Base-by-base conservation (phyloP, 1,284 basidiomycete species). In the Coniferiporia sulphurascens region DNA sequence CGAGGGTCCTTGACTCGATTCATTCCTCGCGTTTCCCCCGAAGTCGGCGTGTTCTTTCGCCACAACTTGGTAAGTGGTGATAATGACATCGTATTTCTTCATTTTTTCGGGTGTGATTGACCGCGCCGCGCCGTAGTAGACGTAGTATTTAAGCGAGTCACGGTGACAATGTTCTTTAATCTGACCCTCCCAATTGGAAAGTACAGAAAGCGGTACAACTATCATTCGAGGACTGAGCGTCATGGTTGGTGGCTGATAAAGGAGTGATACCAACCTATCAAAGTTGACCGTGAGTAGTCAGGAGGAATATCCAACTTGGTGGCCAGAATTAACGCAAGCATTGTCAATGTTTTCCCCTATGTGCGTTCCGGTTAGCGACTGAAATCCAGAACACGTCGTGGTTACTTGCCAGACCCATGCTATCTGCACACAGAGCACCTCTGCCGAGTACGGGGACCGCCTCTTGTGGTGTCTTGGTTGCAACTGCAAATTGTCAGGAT, bases 111-210 rank as follows among this genome's bases (percentile, higher is more conserved):
- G 73, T 10, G 76, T 79, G 65, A 90, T 74, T 9, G 78, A 78
- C 52, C 86, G 84, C 5, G 79, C 67, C 1, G 73, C 73, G 21
- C 90, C 88, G 63, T 92, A 87, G 70, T 94, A 94, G 7, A 86
- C 77, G 66, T 82, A 86, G 50, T 70, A 75, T 0, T 77, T 78
- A 27, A 94, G 68, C 1, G 78, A 70, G 4, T 82, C 84, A 21
- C 74, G 75, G 9, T 72, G 74, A 58, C 90, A 84, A 64, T 95
- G 92, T 56, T 94, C 92, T 32, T 79, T 70, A 38, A 95, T 85
- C 70, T 96, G 94, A 66, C 91, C 88, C 67, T 91, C 87, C 93
- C 93, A 96, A 67, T 96, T 96, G 12, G 90, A 92, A 5, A 95
- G 72, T 1, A 96, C 85, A 0, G 91, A 94, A 17, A 95, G 80